phyloP scores from a whole-genome alignment of 768 basidiomycete species.

The Suillus plorans region DNA sequence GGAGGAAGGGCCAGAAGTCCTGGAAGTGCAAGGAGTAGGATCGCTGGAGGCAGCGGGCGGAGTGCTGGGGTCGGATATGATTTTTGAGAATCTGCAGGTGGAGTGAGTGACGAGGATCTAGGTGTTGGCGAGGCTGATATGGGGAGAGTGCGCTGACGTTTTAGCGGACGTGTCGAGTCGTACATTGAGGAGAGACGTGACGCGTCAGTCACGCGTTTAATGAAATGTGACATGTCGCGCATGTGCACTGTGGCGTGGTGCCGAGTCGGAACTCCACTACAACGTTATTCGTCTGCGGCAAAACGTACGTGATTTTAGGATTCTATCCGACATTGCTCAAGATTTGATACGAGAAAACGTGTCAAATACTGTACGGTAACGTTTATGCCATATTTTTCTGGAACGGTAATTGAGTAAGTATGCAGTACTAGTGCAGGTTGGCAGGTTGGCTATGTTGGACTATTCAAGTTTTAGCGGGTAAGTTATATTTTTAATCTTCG shows the following conservation, averaged over 20 bases:
- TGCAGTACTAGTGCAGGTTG: not conserved
- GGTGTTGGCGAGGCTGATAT: not conserved
- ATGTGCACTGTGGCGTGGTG: not conserved
- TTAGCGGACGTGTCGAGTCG: slow-evolving; percentile 32
- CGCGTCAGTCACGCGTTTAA: slow-evolving; percentile 28
- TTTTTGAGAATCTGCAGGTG: not conserved
- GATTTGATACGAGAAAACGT: not conserved
- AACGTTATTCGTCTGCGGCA: too few relatives aligned
- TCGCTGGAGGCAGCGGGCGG: slow-evolving; percentile 38
- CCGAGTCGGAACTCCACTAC: too few relatives aligned
- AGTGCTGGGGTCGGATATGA: slow-evolving; percentile 10
- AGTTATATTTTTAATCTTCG: not conserved
- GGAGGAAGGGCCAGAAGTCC: slow-evolving; percentile 63
- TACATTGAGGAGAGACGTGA: slow-evolving; percentile 20
- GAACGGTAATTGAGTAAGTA: not conserved
- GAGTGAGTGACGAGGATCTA: not conserved
- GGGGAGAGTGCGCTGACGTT: slow-evolving; percentile 30
- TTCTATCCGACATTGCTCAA: not conserved
- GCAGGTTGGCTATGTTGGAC: not conserved
- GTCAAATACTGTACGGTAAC: not conserved
- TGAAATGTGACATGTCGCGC: slow-evolving; percentile 29
- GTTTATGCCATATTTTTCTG: not conserved
- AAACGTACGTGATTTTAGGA: not conserved
- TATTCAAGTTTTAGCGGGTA: not conserved
- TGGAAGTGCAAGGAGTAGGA: slow-evolving; percentile 63